These are phyloP conservation scores for Triticum dicoccoides DNA, from an alignment of 176 grass and related monocot species.

Conservation along the genomic window DNA sequence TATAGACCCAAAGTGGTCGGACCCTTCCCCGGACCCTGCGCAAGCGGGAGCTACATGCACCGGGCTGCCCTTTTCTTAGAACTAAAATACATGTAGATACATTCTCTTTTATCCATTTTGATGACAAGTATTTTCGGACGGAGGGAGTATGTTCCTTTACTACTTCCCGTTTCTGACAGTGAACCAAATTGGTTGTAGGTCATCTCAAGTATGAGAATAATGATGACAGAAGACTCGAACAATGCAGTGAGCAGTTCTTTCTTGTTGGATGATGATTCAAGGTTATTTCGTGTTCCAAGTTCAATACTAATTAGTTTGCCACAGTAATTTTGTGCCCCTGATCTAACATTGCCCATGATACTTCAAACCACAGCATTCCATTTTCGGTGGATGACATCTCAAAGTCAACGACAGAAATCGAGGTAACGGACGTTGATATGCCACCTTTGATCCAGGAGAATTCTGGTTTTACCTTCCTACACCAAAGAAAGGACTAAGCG, in stretches of 20 bases:
- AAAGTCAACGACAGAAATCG: conserved; percentile 76
- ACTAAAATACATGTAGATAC: too few relatives aligned
- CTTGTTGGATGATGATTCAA: conserved; percentile 97
- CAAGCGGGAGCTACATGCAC: too few relatives aligned
- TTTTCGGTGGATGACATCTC: conserved; percentile 91
- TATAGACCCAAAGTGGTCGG: too few relatives aligned
- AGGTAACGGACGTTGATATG: conserved; percentile 72
- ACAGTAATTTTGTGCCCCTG: background rate
- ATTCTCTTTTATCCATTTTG: too few relatives aligned
- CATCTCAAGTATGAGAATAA: conserved; percentile 88
- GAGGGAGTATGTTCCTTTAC: conserved; percentile 1
- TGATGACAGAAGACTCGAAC: conserved; percentile 96
- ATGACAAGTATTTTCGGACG: too few relatives aligned
- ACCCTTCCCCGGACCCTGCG: too few relatives aligned
- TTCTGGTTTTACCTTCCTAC: conserved; percentile 75
- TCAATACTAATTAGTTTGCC: conserved; percentile 13
- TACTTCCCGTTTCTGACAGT: background rate
- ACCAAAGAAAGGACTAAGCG: conserved; percentile 71
- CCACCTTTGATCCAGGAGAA: conserved; percentile 68
- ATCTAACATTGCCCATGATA: conserved; percentile 25
- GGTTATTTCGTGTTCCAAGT: conserved; percentile 43
- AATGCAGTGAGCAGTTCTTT: conserved; percentile 84
- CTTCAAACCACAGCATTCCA: conserved; percentile 63
- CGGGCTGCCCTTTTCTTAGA: too few relatives aligned
- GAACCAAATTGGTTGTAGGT: conserved; percentile 49